Evolutionary conservation across 352 stramenopile species (phyloP), one percentile per base, ranked within the genome.

Genomic region (Globisporangium radiosum): DNA sequence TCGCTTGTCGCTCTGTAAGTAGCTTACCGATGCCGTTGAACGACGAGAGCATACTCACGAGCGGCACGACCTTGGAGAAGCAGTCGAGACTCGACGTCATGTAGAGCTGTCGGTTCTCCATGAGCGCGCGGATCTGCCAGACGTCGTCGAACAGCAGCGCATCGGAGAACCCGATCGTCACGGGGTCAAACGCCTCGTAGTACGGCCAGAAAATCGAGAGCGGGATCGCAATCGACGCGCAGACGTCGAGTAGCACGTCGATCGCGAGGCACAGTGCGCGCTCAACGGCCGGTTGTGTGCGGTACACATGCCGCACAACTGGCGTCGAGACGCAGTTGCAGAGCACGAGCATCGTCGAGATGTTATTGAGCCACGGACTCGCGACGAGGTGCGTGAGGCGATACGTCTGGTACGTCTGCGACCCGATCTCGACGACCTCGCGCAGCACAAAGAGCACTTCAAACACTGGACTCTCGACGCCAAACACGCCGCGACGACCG

Each of bases 21-120:
- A 38, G 19, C 19, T 25, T 63, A 2, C 7, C 17, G 9, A n/a
- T 39, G 33, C 45, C 63, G 9, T 19, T 17, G 15, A 68, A 45
- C n/a, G 52, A 62, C 8, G 17, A 45, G 59, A 60, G 68, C 19
- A 75, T 70, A 37, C 54, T 63, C 6, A 71, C 3, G 45, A 70
- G 68, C 5, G 55, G 64, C 1, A 75, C 36, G 9, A 72, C 48
- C 52, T 59, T 72, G 25, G 57, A 67, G 13, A 67, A 14, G 4
- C 61, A n/a, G 17, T 75, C 55, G 17, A 45, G 52, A 4, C 10
- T 39, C 7, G 57, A 48, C 0, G 57, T 19, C 17, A 52, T 57
- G 38, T 72, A 68, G 13, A 75, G 44, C 13, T 63, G 53, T n/a
- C 63, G 64, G 42, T 55, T 64, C 42, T 75, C 65, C 48, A 67